Evolutionary conservation across 352 stramenopile species (phyloP).

Genomic region (Phytophthora pluvialis): DNA sequence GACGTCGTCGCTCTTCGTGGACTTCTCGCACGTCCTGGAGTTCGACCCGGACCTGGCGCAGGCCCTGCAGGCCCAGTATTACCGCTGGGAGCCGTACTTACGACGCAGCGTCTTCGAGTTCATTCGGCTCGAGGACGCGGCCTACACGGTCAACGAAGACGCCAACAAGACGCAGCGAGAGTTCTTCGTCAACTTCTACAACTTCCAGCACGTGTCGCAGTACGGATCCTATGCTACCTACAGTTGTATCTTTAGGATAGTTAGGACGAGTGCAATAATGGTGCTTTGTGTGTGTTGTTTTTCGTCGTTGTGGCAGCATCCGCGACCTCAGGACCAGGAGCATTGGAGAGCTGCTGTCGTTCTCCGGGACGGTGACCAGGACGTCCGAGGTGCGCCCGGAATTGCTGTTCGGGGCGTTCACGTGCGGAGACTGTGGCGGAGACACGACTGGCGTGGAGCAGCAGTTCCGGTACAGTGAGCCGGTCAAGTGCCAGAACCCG

Average conservation of each 20-base stretch:
- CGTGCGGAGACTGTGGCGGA: conserved; percentile 94
- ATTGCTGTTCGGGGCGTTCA: conserved; percentile 96
- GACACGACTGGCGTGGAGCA: conserved; percentile 94
- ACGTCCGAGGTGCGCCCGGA: conserved; percentile 98
- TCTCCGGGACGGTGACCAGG: conserved; percentile 97
- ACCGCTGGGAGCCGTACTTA: conserved; percentile 85
- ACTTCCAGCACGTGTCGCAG: conserved; percentile 88
- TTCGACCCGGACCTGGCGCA: conserved; percentile 84
- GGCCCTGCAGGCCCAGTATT: conserved; percentile 86
- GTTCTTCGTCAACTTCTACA: conserved; percentile 92
- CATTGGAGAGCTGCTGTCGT: conserved; percentile 93
- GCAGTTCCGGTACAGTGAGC: conserved; percentile 98
- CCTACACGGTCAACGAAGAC: conserved; percentile 83
- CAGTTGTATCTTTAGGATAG: conserved; percentile 15
- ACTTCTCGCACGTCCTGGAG: conserved; percentile 87
- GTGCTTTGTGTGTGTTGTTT: neutral
- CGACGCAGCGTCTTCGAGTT: conserved; percentile 81
- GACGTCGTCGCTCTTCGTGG: conserved; percentile 89
- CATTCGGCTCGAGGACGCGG: conserved; percentile 73
- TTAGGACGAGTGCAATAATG: conserved; percentile 6
- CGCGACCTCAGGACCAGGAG: conserved; percentile 92
- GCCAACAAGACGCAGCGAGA: conserved; percentile 81
- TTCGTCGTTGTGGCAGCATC: conserved; percentile 68
- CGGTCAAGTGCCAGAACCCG: conserved; percentile 96
- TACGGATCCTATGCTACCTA: conserved; percentile 26